Base-by-base conservation (phyloP, 2,329 filamentous ascomycete genomes). In the Cytospora chrysosperma region DNA sequence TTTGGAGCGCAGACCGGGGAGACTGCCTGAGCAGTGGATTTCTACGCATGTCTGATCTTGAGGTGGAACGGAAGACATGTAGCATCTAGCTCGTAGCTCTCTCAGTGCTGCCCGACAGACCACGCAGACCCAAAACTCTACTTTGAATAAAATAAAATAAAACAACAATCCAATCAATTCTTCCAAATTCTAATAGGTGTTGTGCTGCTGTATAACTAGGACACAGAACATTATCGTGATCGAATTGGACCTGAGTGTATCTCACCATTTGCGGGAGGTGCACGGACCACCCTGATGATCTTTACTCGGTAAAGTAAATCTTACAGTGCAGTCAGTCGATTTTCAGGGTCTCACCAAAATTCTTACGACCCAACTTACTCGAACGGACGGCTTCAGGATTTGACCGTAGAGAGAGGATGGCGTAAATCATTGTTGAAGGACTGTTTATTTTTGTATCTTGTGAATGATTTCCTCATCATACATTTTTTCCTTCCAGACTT, bases 331-430 rank as follows among this genome's bases (percentile, higher is more conserved):
- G 47, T 47, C 15, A 32, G 30, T 4, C n/a, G n/a, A n/a, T n/a
- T 52, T 52, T 21, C 57, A 30, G 34, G 21, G n/a, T 4, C n/a
- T 47, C 43, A 47, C 43, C 43, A 47, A 47, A 47, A 47, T 24
- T 47, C 43, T 47, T 24, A 13, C 43, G 43, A 24, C 43, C n/a
- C n/a, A 24, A 47, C n/a, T 24, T n/a, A 47, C n/a, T 24, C 43
- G 43, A 24, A 47, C 43, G 43, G 13, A 47, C n/a, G n/a, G 10
- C 43, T 47, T 47, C 43, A 47, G n/a, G 21, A 24, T 21, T 47
- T 30, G 17, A 49, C 4, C n/a, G 37, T 51, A 27, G 58, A 61
- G 51, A 27, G 58, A 61, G 51, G 51, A 61, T 55, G 58, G 28
- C 30, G 58, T 27, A 43, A 32, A 30, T 8, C 26, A 37, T n/a